Base-by-base conservation (phyloP, 805 yeast genomes). In the Metschnikowia colocasiae region DNA sequence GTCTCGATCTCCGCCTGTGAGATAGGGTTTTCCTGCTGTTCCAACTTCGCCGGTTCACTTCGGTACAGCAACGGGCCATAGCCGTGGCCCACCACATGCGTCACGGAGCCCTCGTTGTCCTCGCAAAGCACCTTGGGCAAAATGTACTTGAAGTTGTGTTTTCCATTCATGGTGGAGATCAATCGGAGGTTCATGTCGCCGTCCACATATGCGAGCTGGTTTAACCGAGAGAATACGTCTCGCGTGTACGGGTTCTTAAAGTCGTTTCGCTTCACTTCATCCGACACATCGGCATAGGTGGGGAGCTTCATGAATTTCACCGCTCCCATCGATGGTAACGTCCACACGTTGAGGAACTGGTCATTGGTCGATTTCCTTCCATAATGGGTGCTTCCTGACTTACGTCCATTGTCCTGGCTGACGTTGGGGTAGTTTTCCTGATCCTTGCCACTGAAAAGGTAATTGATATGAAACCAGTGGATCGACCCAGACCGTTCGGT, bases 1-100 rank as follows among this genome's bases (percentile, higher is more conserved):
- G 84, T 78, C 53, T 80, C 84, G 45, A 81, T 74, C 57, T 80
- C 85, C 27, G 80, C 74, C 48, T 77, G 76, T 0, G 80, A 72
- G 26, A 79, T 59, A 3, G 77, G 76, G 3, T 52, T 48, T 12
- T 51, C 54, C 20, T 43, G 32, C 16, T 43, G 46, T 18, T 43
- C 29, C 23, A 29, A 23, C 16, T 27, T 20, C 19, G 7, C 19
- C 3, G 26, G 9, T 5, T 20, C 29, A 16, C 23, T 32, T 6
- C 33, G 29, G 29, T 43, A 18, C 12, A 37, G 26, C 30, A 49
- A 27, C 6, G 53, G 53, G n/a, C 50, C 46, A 15, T 13, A 39
- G 16, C 32, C 6, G 16, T 4, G 16, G 16, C 32, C 32, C 16
- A 10, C 3, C 16, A 4, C 8, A 13, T 16, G 32, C 13, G 32